Base-by-base conservation (phyloP, 164 flowering plant genomes). In the Vitis rotundifolia region DNA sequence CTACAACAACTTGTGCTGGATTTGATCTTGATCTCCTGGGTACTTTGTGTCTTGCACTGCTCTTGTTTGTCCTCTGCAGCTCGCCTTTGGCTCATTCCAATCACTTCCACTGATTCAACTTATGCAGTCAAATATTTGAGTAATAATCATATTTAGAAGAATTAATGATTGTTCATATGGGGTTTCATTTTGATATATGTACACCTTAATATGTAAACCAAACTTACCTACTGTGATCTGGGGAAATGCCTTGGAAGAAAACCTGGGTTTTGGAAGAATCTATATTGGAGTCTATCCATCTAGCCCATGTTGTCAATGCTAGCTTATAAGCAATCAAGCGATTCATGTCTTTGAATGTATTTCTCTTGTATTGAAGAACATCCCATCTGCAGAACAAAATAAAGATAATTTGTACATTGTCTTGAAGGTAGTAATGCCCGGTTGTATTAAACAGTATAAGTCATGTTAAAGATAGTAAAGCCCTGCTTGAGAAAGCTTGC, bases 291-390 rank as follows among this genome's bases (percentile, higher is more conserved):
- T 77, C 79, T 14, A 72, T 67, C 79, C 79, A 77, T 9, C 50
- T 69, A 9, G 68, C 68, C 78, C 78, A 75, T 11, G 78, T 75
- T 0, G 60, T 75, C 48, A 75, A 6, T 2, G 60, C 78, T 13
- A 29, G 66, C 22, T 57, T 7, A 44, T 14, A 67, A 3, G 78
- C 78, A 16, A 48, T 71, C 71, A 75, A 61, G 5, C 75, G 51
- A 51, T 73, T 61, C 76, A 77, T 77, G 15, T 77, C 73, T 49
- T 65, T 60, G 9, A 31, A 55, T 13, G 31, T 2, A 9, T 26
- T 52, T 4, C 26, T 29, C 5, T 68, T 73, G 0, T 28, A 11
- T 61, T 50, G 67, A 61, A 77, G 55, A 31, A 52, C 73, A n/a
- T 77, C 79, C 76, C 79, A 77, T 31, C 79, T 77, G 65, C 47